phyloP scores from a whole-genome alignment of 345 rosid genomes.

The Citrus trifoliata region DNA sequence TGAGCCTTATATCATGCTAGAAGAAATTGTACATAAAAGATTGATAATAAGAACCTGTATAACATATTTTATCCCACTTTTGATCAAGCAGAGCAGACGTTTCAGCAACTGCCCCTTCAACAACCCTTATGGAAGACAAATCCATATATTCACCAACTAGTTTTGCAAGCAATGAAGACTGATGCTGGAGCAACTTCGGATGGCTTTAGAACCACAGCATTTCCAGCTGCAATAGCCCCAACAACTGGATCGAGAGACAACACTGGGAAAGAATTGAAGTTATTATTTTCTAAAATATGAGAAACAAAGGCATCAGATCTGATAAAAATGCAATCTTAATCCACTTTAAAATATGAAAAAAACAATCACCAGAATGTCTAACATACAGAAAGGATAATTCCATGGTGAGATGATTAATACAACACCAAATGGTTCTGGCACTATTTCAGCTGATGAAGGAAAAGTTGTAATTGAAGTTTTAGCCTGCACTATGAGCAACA shows the following conservation, averaged over 20 bases:
- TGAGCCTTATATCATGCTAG: neutral
- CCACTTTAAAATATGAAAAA: neutral
- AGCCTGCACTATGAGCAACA: slow-evolving; percentile 43
- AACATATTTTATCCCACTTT: slow-evolving; percentile 95
- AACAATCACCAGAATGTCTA: slow-evolving; percentile 2
- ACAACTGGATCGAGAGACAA: slow-evolving; percentile 87
- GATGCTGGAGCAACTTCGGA: slow-evolving; percentile 88
- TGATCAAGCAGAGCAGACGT: slow-evolving; percentile 80
- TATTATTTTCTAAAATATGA: neutral
- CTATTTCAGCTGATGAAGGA: slow-evolving; percentile 90
- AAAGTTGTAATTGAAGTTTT: slow-evolving; percentile 73
- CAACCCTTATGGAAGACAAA: slow-evolving; percentile 60
- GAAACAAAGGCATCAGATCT: neutral
- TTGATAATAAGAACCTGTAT: slow-evolving; percentile 63
- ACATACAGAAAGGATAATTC: slow-evolving; percentile 91
- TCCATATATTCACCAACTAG: slow-evolving; percentile 68
- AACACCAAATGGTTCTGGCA: slow-evolving; percentile 90
- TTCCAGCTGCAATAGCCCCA: slow-evolving; percentile 97
- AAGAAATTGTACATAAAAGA: neutral
- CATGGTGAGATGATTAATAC: slow-evolving; percentile 91
- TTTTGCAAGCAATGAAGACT: slow-evolving; percentile 62
- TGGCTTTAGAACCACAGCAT: slow-evolving; percentile 85
- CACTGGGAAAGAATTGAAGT: slow-evolving; percentile 38
- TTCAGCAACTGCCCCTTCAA: slow-evolving; percentile 81
- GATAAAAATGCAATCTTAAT: neutral